A percentile compares a stretch with the other conserved stretches of the same genome.
Conservation (phyloP, 1,284 basidiomycete genomes). For the Trichosporon sp. region DNA sequence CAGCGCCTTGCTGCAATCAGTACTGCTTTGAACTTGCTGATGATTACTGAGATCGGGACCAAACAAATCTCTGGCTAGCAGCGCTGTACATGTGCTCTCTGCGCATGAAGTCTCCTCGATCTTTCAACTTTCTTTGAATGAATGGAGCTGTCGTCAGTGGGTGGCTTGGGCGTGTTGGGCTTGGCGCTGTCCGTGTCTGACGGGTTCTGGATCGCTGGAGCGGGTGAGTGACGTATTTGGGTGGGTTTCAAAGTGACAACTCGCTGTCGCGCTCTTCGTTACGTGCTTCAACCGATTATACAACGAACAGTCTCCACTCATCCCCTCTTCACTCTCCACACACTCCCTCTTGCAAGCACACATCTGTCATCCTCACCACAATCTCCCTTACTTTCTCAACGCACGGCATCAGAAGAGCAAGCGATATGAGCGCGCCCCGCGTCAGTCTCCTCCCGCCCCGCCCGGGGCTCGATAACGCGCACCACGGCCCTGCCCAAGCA, state of each 20-base stretch:
- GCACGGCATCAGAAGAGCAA: not conserved
- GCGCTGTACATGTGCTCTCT: too few species aligned
- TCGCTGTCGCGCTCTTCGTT: not conserved
- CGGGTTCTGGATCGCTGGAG: not conserved
- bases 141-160: not conserved
- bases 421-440: conserved; percentile 10
- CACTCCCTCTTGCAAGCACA: too few species aligned
- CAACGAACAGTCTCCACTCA: not conserved
- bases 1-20: too few species aligned
- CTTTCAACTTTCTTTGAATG: not conserved
- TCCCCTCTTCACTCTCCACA: not conserved
- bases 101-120: not conserved
- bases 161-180: not conserved
- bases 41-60: too few species aligned
- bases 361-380: too few species aligned
- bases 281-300: not conserved
- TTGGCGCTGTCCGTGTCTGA: not conserved
- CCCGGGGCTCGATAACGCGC: conserved; percentile 21
- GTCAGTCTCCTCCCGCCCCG: conserved; percentile 14
- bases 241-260: conserved; percentile 1
- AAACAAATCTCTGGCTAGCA: too few species aligned
- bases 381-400: not conserved
- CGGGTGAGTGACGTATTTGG: not conserved
- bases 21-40: too few species aligned
- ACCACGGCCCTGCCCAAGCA: conserved; percentile 20